These are phyloP conservation scores for Aspergillus spinulosporus DNA, from an alignment of 2,329 filamentous ascomycete genomes.

Conservation along the genomic window DNA sequence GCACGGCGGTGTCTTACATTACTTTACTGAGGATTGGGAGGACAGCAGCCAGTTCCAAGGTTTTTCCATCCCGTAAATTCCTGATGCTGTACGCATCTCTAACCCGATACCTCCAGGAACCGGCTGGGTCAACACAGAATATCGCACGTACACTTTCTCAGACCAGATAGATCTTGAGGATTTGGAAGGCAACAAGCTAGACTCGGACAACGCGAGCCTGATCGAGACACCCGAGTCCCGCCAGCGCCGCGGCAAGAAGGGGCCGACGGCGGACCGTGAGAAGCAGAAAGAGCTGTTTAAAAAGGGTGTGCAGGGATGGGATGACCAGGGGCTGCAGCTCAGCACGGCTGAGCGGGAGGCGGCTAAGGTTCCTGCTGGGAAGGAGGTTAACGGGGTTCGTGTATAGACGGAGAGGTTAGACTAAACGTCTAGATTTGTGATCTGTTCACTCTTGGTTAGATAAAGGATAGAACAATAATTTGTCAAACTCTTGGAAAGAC, in stretches of 20 bases:
- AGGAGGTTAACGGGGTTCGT: constrained; percentile 35
- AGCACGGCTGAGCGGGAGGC: constrained; percentile 38
- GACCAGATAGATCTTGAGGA: constrained; percentile 54
- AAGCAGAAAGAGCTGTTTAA: constrained; percentile 43
- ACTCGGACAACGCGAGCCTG: constrained; percentile 44
- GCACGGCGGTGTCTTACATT: constrained; percentile 82
- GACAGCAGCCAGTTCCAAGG: constrained; percentile 54
- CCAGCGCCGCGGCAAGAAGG: constrained; percentile 40
- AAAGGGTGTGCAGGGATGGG: constrained; percentile 44
- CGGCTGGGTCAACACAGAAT: constrained; percentile 73
- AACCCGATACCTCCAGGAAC: constrained; percentile 54
- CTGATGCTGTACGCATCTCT: neutral
- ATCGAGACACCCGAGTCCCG: constrained; percentile 46
- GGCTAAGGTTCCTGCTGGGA: constrained; percentile 35
- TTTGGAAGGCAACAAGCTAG: constrained; percentile 36
- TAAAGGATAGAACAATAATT: neutral
- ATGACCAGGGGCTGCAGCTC: constrained; percentile 44
- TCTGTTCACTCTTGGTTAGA: neutral
- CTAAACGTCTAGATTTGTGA: neutral
- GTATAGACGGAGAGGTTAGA: constrained; percentile 10
- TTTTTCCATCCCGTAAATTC: constrained; percentile 24
- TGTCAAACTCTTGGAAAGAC: neutral
- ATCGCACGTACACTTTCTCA: constrained; percentile 65
- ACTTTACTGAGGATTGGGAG: constrained; percentile 78
- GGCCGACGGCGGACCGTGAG: constrained; percentile 35